Conservation (phyloP, 1,284 basidiomycete genomes). For the Mycena sp. region DNA sequence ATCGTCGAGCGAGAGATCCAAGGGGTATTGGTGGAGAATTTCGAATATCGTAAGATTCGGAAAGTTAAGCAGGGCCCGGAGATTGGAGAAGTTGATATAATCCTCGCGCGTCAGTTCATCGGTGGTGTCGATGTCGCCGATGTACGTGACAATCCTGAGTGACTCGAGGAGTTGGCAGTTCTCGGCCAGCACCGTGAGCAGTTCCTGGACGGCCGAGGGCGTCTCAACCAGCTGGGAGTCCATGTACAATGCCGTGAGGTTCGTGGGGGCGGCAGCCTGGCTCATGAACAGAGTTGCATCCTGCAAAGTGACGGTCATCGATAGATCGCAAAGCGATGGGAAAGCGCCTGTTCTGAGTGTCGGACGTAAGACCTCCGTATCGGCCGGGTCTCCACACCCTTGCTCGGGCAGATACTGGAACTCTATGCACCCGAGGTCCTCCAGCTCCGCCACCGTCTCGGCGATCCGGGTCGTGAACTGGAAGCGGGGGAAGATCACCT, state of each 20-base stretch:
- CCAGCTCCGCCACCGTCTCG: slow-evolving; percentile 55
- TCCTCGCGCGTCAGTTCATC: slow-evolving; percentile 33
- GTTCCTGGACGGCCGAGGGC: slow-evolving; percentile 49
- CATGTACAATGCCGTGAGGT: slow-evolving; percentile 60
- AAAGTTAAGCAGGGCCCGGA: slow-evolving; percentile 60
- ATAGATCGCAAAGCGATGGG: slow-evolving; percentile 62
- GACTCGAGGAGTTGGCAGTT: slow-evolving; percentile 56
- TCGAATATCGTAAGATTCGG: slow-evolving; percentile 56
- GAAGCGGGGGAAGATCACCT: slow-evolving; percentile 60
- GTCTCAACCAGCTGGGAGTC: slow-evolving; percentile 55
- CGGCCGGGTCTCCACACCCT: slow-evolving; percentile 52
- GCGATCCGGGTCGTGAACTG: slow-evolving; percentile 56
- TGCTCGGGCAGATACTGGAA: slow-evolving; percentile 57
- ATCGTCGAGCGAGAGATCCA: slow-evolving; percentile 30
- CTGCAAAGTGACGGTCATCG: slow-evolving; percentile 52
- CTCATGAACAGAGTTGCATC: slow-evolving; percentile 58
- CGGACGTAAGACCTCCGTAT: slow-evolving; percentile 55
- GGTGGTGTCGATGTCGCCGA: slow-evolving; percentile 36
- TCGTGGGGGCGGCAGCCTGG: slow-evolving; percentile 53
- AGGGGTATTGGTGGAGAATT: slow-evolving; percentile 32
- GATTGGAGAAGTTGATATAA: slow-evolving; percentile 53
- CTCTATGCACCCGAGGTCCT: slow-evolving; percentile 56
- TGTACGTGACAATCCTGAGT: slow-evolving; percentile 50
- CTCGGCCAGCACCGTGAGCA: slow-evolving; percentile 55
- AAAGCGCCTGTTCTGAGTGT: slow-evolving; percentile 58